These are phyloP conservation scores for Akanthomyces uredinophilus DNA, from an alignment of 2,329 filamentous ascomycete species.

Conservation along the genomic window DNA sequence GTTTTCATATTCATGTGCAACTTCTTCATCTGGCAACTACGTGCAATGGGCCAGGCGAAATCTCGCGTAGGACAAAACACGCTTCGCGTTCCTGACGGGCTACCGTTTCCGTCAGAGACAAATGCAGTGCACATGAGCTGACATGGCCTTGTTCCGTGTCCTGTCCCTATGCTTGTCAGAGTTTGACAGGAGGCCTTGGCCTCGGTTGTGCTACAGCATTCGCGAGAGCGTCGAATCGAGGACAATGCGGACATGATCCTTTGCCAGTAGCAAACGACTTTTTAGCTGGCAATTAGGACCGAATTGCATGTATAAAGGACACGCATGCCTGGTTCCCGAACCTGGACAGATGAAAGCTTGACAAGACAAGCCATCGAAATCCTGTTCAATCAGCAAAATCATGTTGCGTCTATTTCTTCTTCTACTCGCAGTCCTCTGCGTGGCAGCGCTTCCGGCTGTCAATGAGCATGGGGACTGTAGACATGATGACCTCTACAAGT, in stretches of 20 bases:
- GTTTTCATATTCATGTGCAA: background rate
- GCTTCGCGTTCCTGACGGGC: background rate
- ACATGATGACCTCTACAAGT: constrained; percentile 27
- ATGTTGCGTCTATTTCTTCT: constrained; percentile 2
- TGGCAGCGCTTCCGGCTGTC: constrained; percentile 14
- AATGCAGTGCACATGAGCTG: constrained; percentile 1
- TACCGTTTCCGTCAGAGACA: constrained; percentile 13
- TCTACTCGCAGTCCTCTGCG: background rate
- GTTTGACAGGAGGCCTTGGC: background rate
- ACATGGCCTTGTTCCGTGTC: background rate
- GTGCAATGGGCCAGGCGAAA: background rate
- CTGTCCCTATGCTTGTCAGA: background rate
- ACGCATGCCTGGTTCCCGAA: background rate
- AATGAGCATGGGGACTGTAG: constrained; percentile 21
- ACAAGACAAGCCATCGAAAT: background rate
- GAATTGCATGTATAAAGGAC: background rate
- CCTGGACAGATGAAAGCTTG: background rate
- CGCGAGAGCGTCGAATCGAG: background rate
- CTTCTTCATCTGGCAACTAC: background rate
- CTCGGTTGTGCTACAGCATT: constrained; percentile 10
- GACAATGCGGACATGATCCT: background rate
- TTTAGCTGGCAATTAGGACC: background rate
- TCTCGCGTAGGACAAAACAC: background rate
- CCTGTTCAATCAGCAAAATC: background rate
- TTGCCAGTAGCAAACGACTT: background rate